Evolutionary conservation across 2,329 filamentous ascomycete genomes (phyloP).

Genomic region (Scytalidium sp.): DNA sequence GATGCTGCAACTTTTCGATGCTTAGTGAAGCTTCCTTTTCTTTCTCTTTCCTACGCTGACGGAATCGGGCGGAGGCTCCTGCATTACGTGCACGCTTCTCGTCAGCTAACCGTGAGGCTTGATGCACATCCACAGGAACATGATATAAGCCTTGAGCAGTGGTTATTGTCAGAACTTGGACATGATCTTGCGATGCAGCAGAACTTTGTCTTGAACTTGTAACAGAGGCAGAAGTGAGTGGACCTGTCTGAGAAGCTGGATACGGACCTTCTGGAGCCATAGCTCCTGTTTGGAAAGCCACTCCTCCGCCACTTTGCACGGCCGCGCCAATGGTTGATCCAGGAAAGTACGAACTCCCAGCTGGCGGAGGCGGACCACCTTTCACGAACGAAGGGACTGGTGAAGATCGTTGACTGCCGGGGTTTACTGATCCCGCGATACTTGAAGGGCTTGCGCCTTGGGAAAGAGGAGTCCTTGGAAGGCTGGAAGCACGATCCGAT

Average conservation of each 20-base stretch:
- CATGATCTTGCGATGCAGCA: slow-evolving; percentile 20
- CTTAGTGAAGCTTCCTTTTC: slow-evolving; percentile 69
- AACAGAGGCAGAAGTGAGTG: slow-evolving; percentile 24
- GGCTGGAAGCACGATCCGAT: not conserved
- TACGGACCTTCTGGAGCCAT: slow-evolving; percentile 31
- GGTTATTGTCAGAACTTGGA: slow-evolving; percentile 31
- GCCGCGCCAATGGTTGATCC: slow-evolving; percentile 23
- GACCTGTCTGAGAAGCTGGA: slow-evolving; percentile 24
- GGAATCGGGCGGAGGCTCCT: slow-evolving; percentile 78
- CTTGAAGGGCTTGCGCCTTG: slow-evolving; percentile 40
- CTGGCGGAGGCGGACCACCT: slow-evolving; percentile 16
- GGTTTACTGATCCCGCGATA: slow-evolving; percentile 44
- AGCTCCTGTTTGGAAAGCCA: slow-evolving; percentile 25
- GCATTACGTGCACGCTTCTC: slow-evolving; percentile 85
- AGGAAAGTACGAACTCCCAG: slow-evolving; percentile 23
- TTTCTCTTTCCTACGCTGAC: slow-evolving; percentile 77
- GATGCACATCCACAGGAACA: slow-evolving; percentile 75
- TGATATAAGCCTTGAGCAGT: slow-evolving; percentile 52
- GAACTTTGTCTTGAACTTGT: slow-evolving; percentile 27
- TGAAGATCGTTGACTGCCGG: slow-evolving; percentile 34
- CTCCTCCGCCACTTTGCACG: slow-evolving; percentile 20
- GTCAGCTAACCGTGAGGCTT: slow-evolving; percentile 78
- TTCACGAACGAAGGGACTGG: slow-evolving; percentile 27
- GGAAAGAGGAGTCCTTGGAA: slow-evolving; percentile 25
- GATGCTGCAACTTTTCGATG: slow-evolving; percentile 69